phyloP scores from a whole-genome alignment of 768 basidiomycete species.

The Pleurotus ostreatus region DNA sequence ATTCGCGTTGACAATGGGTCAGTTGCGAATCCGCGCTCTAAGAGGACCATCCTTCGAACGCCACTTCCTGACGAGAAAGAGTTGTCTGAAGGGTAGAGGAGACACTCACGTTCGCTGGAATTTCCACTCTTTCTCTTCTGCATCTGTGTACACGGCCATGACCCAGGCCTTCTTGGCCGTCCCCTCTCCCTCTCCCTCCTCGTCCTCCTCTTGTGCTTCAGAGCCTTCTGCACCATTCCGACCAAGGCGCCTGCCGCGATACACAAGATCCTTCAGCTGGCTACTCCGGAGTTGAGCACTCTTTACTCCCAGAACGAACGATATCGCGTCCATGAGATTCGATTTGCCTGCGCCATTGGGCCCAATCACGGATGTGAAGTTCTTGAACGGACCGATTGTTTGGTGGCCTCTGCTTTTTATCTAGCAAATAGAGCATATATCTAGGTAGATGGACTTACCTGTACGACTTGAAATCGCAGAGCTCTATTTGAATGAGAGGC shows the following conservation, averaged over 20 bases:
- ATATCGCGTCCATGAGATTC: conserved; percentile 99
- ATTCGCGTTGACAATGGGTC: background rate
- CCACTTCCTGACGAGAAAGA: no score
- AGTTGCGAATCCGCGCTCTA: no score
- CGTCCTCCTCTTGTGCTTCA: conserved; percentile 24
- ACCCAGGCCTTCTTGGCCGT: conserved; percentile 96
- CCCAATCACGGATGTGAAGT: conserved; percentile 95
- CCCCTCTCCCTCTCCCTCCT: conserved; percentile 48
- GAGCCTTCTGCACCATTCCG: conserved; percentile 18
- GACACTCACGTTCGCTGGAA: conserved; percentile 87
- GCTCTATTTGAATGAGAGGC: conserved; percentile 83
- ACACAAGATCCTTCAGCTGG: conserved; percentile 93
- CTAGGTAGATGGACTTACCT: conserved; percentile 35
- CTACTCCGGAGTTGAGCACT: conserved; percentile 90
- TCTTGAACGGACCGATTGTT: conserved; percentile 85
- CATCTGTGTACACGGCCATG: conserved; percentile 83
- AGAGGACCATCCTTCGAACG: no score
- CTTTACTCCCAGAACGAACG: conserved; percentile 96
- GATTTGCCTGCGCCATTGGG: conserved; percentile 99
- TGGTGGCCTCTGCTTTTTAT: conserved; percentile 59
- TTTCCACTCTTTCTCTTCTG: conserved; percentile 73
- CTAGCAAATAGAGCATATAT: background rate
- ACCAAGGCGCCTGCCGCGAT: conserved; percentile 77
- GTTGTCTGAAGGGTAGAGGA: background rate
- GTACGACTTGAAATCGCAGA: conserved; percentile 98